Evolutionary conservation across 164 flowering plant species (phyloP).

Genomic region (Warburgia ugandensis): DNA sequence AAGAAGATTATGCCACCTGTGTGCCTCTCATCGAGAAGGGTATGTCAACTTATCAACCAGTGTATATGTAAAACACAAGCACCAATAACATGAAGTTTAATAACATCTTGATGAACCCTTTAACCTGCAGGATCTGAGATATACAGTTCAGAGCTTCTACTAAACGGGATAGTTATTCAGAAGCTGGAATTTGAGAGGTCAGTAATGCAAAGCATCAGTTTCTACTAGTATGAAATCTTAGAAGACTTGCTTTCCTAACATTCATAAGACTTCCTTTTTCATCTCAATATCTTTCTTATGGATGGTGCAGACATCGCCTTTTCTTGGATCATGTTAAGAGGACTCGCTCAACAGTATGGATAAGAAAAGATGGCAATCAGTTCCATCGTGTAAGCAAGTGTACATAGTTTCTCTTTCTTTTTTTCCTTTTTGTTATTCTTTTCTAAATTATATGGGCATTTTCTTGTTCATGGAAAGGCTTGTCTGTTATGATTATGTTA

Average conservation of each 20-base stretch:
- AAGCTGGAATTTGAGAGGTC: conserved; percentile 81
- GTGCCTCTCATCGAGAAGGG: conserved; percentile 78
- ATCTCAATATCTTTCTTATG: not conserved
- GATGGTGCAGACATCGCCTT: conserved; percentile 8
- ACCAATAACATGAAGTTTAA: not conserved
- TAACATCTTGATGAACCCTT: not conserved
- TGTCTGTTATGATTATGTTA: too few relatives aligned
- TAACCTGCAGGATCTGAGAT: conserved; percentile 58
- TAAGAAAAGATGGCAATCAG: conserved; percentile 4
- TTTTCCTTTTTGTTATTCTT: not conserved
- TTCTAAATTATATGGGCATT: too few relatives aligned
- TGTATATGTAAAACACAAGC: too few relatives aligned
- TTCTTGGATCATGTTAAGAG: conserved; percentile 12
- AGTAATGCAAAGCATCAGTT: conserved; percentile 8
- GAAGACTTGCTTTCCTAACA: not conserved
- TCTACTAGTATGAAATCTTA: not conserved
- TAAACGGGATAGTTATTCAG: conserved; percentile 88
- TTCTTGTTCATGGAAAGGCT: too few relatives aligned
- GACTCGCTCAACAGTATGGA: conserved; percentile 11
- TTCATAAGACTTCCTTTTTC: not conserved
- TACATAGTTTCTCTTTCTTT: not conserved
- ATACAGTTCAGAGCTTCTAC: conserved; percentile 74
- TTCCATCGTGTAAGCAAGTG: conserved; percentile 1
- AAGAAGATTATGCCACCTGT: conserved; percentile 70
- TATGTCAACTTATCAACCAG: conserved; percentile 2